Evolutionary conservation across 441 rosid species (phyloP), one percentile per base, ranked within the genome.

Genomic region (Sinapis alba): DNA sequence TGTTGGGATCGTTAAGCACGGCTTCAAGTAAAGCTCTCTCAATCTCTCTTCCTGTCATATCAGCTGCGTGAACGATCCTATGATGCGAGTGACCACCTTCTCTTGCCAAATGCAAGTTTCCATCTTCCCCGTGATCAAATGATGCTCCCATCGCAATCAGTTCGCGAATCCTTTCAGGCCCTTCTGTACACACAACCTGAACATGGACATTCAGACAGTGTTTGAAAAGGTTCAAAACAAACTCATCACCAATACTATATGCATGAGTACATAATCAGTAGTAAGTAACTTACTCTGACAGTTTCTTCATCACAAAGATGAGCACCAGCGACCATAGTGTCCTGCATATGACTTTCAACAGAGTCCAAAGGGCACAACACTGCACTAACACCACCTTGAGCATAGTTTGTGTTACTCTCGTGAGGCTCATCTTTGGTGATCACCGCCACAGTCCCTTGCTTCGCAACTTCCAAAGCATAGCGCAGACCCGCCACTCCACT

Each of bases 401-500:
- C 98, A 83, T 95, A 95, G 84, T 88, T 93, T 65, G 99, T 95
- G 84, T 90, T 93, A 84, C 98, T 86, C 82, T 93, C 98, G 72
- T 93, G 95, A 79, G 97, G 98, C 84, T 95, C 98, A 7, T 93
- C 99, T 85, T 95, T 95, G 9, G 98, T 95, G 53, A 93, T 90
- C 61, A 95, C 89, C 0, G 98, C 98, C 19, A 93, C 99, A 12
- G 95, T 83, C 73, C 98, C 99, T 79, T 80, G 84, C 78, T 91
- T 90, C 27, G 99, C 92, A 79, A 95, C 98, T 80, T 95, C 98
- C 68, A 95, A 91, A 38, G 97, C 98, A 56, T 93, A 91, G 72
- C 99, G 86, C 19, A 95, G 92, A 70, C 99, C 99, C 27, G 99
- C 99, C 75, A 95, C 87, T 71, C 99, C 99, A 79, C 99, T 95